phyloP scores from a whole-genome alignment of 345 rosid genomes.

The Salix brachista region DNA sequence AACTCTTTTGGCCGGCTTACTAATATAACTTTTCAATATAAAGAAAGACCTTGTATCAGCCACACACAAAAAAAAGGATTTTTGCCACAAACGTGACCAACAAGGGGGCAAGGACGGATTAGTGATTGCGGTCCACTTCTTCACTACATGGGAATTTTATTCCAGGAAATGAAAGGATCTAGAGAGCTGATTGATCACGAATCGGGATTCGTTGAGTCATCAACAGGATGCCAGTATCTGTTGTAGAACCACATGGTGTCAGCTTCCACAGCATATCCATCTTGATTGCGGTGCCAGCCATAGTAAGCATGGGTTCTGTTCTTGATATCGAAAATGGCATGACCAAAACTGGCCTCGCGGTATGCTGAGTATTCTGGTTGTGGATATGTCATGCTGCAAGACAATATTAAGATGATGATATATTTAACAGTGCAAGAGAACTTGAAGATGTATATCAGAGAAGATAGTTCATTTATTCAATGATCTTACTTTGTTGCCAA shows the following conservation, averaged over 20 bases:
- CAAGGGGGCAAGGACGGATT: too few relatives aligned
- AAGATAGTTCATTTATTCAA: background rate
- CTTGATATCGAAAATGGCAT: conserved; percentile 72
- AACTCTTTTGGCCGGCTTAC: too few relatives aligned
- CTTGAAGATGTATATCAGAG: background rate
- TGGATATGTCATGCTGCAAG: conserved; percentile 75
- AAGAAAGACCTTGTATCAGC: background rate
- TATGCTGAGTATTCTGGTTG: conserved; percentile 89
- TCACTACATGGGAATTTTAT: background rate
- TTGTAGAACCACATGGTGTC: conserved; percentile 81
- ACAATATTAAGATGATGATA: background rate
- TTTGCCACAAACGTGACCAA: background rate
- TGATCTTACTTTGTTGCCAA: conserved; percentile 62
- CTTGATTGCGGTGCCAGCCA: conserved; percentile 85
- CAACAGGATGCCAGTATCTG: conserved; percentile 57
- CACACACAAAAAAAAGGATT: background rate
- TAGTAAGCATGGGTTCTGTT: conserved; percentile 77
- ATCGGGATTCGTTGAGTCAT: conserved; percentile 41
- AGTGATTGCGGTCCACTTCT: background rate
- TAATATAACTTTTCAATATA: too few relatives aligned
- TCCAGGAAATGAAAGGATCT: background rate
- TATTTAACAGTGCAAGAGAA: background rate
- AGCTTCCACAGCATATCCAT: conserved; percentile 74
- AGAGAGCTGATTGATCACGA: background rate
- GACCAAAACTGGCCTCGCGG: conserved; percentile 91